Evolutionary conservation across 2,329 filamentous ascomycete genomes (phyloP).

Genomic region (Hymenoscyphus fraxineus): DNA sequence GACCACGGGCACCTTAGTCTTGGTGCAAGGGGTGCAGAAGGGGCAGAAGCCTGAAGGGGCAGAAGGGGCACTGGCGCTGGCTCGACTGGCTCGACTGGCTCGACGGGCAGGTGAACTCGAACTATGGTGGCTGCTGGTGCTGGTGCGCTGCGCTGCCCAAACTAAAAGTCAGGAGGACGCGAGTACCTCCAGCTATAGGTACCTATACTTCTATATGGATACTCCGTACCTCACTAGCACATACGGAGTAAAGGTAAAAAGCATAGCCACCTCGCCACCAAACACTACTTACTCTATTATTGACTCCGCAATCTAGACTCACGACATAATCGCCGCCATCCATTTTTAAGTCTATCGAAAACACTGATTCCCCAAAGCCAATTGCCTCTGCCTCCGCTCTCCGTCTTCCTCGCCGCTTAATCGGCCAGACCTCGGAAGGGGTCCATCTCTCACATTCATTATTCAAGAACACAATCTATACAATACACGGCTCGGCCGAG

Average conservation of each 20-base stretch:
- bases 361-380: neutral
- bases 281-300: neutral
- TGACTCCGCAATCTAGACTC: neutral
- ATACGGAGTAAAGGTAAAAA: too few relatives aligned
- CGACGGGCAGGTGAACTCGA: neutral
- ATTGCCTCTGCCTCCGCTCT: neutral
- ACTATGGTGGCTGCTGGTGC: neutral
- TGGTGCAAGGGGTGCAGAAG: too few relatives aligned
- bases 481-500: neutral
- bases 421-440: neutral
- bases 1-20: too few relatives aligned
- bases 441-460: neutral
- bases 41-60: too few relatives aligned
- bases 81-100: too few relatives aligned
- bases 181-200: neutral
- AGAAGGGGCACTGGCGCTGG: too few relatives aligned
- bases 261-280: neutral
- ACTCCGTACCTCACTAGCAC: too few relatives aligned
- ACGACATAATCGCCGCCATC: neutral
- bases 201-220: neutral
- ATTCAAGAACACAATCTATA: neutral
- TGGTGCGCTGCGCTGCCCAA: too few relatives aligned
- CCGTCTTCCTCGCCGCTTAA: neutral
- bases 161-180: conserved; percentile 2
- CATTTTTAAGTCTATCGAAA: neutral